Percentiles rank a stretch among this genome's conserved stretches.
Evolutionary conservation across 2,329 filamentous ascomycete species (phyloP).

Genomic region (Lasiodiplodia sp.): DNA sequence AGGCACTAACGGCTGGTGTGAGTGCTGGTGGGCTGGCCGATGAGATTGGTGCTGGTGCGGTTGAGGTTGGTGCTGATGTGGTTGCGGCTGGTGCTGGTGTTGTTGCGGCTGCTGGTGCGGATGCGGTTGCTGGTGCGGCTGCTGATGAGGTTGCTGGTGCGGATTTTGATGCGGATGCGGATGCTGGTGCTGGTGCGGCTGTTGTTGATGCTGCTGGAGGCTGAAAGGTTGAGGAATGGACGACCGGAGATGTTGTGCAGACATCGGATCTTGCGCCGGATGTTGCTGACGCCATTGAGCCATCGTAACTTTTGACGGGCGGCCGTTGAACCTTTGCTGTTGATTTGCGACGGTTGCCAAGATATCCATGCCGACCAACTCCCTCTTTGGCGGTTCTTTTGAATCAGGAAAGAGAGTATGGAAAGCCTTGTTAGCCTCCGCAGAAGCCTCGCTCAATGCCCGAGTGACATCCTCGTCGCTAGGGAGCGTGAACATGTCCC

Average conservation of each 20-base stretch:
- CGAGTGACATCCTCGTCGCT: slow-evolving; percentile 24
- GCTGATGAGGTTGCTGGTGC: neutral
- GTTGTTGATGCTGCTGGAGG: slow-evolving; percentile 13
- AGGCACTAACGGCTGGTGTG: slow-evolving; percentile 9
- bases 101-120: slow-evolving; percentile 6
- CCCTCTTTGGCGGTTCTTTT: slow-evolving; percentile 26
- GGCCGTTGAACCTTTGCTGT: slow-evolving; percentile 23
- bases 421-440: slow-evolving; percentile 22
- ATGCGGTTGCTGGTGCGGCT: neutral
- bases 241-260: slow-evolving; percentile 14
- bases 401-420: slow-evolving; percentile 21
- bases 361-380: slow-evolving; percentile 19
- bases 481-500: slow-evolving; percentile 28
- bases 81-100: neutral
- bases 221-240: slow-evolving; percentile 17
- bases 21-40: neutral
- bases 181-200: neutral
- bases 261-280: slow-evolving; percentile 20
- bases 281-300: slow-evolving; percentile 26
- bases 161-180: neutral
- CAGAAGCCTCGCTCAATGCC: slow-evolving; percentile 4
- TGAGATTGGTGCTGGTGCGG: slow-evolving; percentile 1
- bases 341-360: slow-evolving; percentile 24
- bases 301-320: slow-evolving; percentile 15
- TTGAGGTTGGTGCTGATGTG: neutral